Percentiles rank a stretch among this genome's conserved stretches.
These are phyloP conservation scores for Besnoitia besnoiti DNA, from an alignment of 169 alveolate species.

Conservation along the genomic window DNA sequence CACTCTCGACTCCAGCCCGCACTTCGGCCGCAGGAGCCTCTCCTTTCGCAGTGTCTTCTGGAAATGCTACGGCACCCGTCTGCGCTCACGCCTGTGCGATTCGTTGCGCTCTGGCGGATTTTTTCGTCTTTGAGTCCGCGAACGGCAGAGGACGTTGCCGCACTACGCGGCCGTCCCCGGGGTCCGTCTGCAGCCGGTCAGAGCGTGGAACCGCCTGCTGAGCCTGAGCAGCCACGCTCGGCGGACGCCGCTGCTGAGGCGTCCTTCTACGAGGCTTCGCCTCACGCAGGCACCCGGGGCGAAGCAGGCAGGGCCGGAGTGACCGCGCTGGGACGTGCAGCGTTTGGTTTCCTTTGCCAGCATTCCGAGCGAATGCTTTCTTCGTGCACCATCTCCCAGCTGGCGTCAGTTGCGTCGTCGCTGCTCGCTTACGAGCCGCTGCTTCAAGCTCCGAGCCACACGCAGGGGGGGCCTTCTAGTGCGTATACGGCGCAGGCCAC, in stretches of 20 bases:
- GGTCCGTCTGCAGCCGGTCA: neutral
- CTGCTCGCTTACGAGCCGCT: constrained; percentile 16
- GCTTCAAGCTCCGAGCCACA: neutral
- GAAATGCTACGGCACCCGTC: constrained; percentile 33
- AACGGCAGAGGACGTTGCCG: neutral
- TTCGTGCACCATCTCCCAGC: neutral
- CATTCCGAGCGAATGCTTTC: neutral
- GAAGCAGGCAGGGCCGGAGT: neutral
- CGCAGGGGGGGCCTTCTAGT: neutral
- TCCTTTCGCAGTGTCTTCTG: neutral
- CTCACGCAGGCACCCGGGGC: neutral
- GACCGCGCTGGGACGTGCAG: neutral
- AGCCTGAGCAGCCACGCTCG: neutral
- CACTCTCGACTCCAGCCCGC: constrained; percentile 35
- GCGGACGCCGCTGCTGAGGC: neutral
- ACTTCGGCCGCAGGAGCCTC: neutral
- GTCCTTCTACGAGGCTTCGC: neutral
- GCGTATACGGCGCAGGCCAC: neutral
- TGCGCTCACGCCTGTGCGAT: neutral
- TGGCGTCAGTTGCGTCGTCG: constrained; percentile 22
- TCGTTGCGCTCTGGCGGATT: constrained; percentile 23
- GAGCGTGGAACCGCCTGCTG: neutral
- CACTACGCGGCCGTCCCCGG: neutral
- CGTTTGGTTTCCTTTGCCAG: neutral
- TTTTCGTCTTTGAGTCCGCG: neutral